Percentiles rank a stretch among this genome's conserved stretches.
Conservation (phyloP, 78 protist species). For the Dictyostelium intermedium region DNA sequence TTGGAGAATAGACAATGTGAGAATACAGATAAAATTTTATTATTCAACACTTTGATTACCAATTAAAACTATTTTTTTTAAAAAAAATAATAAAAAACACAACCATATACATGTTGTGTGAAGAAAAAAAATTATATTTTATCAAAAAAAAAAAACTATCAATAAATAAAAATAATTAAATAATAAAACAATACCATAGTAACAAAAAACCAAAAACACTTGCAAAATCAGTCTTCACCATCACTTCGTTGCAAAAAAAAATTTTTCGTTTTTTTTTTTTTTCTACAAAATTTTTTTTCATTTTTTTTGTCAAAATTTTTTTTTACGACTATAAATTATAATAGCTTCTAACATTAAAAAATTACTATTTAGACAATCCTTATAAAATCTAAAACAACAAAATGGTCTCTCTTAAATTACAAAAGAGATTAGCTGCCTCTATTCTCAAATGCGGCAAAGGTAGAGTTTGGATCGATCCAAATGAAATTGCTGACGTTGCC, state of each 20-base stretch:
- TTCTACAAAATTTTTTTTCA: background rate
- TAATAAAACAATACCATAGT: background rate
- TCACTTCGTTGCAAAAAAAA: background rate
- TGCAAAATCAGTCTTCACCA: background rate
- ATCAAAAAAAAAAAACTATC: background rate
- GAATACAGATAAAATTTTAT: background rate
- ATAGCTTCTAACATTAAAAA: background rate
- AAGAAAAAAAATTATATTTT: no score
- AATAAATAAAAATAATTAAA: no score
- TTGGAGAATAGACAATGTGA: background rate
- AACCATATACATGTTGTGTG: no score
- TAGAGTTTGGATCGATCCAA: conserved; percentile 99
- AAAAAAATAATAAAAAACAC: no score
- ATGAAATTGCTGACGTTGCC: conserved; percentile 95
- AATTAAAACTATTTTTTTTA: no score
- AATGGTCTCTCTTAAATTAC: conserved; percentile 93
- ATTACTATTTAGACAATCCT: background rate
- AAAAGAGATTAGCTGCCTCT: conserved; percentile 98
- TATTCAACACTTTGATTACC: background rate
- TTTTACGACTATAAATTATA: background rate
- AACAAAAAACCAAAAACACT: background rate
- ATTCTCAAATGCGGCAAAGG: conserved; percentile 98
- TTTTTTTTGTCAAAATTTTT: background rate
- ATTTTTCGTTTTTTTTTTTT: background rate
- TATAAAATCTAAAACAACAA: conserved; percentile 21